Percentiles rank a stretch among this genome's conserved stretches.
phyloP scores from a whole-genome alignment of 2,329 filamentous ascomycete genomes.

The Corynespora cassiicola region DNA sequence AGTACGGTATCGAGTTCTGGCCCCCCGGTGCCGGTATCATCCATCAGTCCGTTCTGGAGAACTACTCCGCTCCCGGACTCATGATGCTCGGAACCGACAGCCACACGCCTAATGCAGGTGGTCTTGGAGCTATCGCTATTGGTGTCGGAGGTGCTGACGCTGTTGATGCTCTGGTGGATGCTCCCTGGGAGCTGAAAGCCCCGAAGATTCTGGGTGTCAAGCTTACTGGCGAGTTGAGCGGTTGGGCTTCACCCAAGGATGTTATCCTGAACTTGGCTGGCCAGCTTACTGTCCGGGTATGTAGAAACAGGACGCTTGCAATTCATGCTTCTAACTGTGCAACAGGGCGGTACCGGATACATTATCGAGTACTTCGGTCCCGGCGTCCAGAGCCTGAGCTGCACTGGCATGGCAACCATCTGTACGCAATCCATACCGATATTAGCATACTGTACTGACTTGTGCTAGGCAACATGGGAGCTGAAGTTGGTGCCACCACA shows the following conservation, averaged over 20 bases:
- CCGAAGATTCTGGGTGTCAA: constrained; percentile 88
- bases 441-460: not conserved
- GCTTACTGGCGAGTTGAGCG: constrained; percentile 81
- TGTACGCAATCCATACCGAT: constrained; percentile 56
- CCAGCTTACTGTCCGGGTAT: constrained; percentile 78
- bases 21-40: constrained; percentile 57
- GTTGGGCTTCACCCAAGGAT: constrained; percentile 95
- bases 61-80: constrained; percentile 93
- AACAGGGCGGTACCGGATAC: constrained; percentile 82
- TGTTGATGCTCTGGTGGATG: constrained; percentile 93
- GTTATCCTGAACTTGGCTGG: constrained; percentile 91
- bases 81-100: constrained; percentile 99
- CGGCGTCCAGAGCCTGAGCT: constrained; percentile 86
- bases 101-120: constrained; percentile 97
- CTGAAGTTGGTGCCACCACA: constrained; percentile 92
- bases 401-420: constrained; percentile 91
- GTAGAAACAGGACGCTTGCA: constrained; percentile 23
- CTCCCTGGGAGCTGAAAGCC: constrained; percentile 96
- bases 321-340: constrained; percentile 17
- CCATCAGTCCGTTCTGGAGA: constrained; percentile 96
- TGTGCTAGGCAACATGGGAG: constrained; percentile 50
- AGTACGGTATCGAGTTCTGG: constrained; percentile 56
- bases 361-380: constrained; percentile 94
- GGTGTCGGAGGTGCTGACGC: constrained; percentile 97
- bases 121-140: constrained; percentile 90